Evolutionary conservation across 2,329 filamentous ascomycete species (phyloP).

Genomic region (Magnaporthiopsis incrustans): DNA sequence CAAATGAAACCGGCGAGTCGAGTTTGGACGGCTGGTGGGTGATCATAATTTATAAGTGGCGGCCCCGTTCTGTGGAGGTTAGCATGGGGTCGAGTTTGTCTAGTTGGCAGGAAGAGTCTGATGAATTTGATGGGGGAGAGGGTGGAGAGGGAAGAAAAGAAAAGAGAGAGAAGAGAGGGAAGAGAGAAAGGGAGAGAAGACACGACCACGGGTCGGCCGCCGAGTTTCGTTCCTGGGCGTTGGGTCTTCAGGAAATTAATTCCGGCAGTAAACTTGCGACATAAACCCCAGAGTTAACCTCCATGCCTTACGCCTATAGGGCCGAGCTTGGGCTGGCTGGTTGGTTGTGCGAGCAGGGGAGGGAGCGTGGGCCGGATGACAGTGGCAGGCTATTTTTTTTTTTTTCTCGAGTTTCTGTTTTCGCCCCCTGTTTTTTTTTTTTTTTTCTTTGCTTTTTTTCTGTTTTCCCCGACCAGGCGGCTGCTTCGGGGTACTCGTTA

Average conservation of each 20-base stretch:
- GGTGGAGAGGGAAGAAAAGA: too few relatives aligned
- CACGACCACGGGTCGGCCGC: not conserved
- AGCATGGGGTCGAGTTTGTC: not conserved
- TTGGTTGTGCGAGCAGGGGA: not conserved
- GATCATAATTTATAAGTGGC: not conserved
- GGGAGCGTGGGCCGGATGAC: too few relatives aligned
- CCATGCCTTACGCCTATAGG: not conserved
- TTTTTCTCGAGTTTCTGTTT: too few relatives aligned
- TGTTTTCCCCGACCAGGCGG: not conserved
- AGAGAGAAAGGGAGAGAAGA: not conserved
- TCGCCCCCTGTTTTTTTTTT: too few relatives aligned
- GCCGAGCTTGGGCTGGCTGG: not conserved
- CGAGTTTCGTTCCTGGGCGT: not conserved
- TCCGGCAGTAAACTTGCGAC: not conserved
- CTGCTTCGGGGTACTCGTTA: not conserved
- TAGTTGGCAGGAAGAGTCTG: not conserved
- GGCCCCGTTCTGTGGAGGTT: not conserved
- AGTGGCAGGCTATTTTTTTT: not conserved
- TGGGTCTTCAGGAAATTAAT: constrained; percentile 1
- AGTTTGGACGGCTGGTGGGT: not conserved
- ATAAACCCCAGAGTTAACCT: not conserved
- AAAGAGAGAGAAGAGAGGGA: too few relatives aligned
- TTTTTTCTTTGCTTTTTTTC: too few relatives aligned
- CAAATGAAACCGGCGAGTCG: not conserved
- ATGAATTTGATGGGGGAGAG: not conserved